Percentiles rank a stretch among this genome's conserved stretches.
Evolutionary conservation across 1,139 yeast species (phyloP).

Genomic region (Debaryomyces singareniensis): DNA sequence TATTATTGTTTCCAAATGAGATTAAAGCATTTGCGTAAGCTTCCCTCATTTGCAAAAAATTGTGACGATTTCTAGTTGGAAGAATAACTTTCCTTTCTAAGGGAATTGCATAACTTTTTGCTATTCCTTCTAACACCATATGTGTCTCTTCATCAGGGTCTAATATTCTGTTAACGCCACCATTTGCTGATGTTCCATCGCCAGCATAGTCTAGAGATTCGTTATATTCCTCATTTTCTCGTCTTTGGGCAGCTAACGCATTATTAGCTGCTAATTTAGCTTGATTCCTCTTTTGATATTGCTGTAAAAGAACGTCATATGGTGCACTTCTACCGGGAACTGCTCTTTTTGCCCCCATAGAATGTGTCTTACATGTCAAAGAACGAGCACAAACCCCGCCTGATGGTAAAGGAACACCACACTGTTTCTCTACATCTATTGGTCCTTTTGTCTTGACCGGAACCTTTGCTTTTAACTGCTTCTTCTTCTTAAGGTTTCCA

Average conservation of each 20-base stretch:
- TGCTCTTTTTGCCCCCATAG: conserved; percentile 97
- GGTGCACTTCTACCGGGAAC: conserved; percentile 92
- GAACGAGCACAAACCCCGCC: conserved; percentile 96
- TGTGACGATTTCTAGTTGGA: conserved; percentile 65
- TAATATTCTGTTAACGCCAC: conserved; percentile 22
- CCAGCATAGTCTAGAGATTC: conserved; percentile 20
- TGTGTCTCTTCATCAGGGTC: conserved; percentile 92
- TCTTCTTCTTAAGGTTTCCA: conserved; percentile 25
- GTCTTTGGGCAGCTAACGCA: conserved; percentile 54
- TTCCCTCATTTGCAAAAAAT: conserved; percentile 76
- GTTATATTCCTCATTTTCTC: conserved; percentile 40
- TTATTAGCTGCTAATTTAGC: conserved; percentile 82
- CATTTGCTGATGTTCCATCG: conserved; percentile 10
- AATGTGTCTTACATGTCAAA: conserved; percentile 92
- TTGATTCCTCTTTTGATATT: conserved; percentile 88
- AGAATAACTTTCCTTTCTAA: conserved; percentile 68
- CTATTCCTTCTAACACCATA: conserved; percentile 87
- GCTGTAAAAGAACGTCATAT: conserved; percentile 80
- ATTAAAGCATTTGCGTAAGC: conserved; percentile 64
- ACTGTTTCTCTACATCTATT: conserved; percentile 90
- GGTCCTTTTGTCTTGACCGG: conserved; percentile 68
- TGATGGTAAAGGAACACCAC: conserved; percentile 90
- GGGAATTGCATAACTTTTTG: conserved; percentile 74
- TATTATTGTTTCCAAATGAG: conserved; percentile 22
- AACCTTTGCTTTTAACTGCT: conserved; percentile 44